Percentiles rank a stretch among this genome's conserved stretches.
Conservation (phyloP, 371 early-diverging fungal genomes). For the Rhizopus arrhizus region DNA sequence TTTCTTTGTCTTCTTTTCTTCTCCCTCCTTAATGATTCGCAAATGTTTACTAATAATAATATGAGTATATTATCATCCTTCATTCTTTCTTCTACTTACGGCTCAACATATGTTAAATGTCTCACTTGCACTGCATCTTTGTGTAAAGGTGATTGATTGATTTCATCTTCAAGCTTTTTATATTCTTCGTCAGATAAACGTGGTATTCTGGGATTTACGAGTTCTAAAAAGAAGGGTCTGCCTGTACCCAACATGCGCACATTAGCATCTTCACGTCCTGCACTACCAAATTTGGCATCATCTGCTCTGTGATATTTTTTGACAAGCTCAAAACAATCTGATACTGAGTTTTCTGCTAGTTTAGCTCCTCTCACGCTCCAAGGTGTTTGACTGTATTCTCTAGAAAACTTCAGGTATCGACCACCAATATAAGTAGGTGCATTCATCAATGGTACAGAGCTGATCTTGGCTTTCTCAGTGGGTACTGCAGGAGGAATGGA, state of each 20-base stretch:
- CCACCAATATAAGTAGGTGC: conserved; percentile 60
- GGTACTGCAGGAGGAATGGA: conserved; percentile 52
- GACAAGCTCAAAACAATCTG: conserved; percentile 74
- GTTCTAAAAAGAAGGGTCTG: conserved; percentile 90
- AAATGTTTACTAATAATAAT: conserved; percentile 36
- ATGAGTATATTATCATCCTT: not conserved
- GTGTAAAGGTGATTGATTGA: conserved; percentile 51
- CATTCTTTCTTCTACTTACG: conserved; percentile 20
- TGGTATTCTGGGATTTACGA: conserved; percentile 75
- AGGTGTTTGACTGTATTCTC: conserved; percentile 89
- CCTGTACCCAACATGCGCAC: conserved; percentile 95
- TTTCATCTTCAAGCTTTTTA: conserved; percentile 52
- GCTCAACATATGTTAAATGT: conserved; percentile 46
- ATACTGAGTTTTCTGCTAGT: conserved; percentile 77
- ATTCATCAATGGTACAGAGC: conserved; percentile 44
- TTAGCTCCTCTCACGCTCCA: conserved; percentile 75
- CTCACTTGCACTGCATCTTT: conserved; percentile 60
- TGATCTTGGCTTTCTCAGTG: conserved; percentile 34
- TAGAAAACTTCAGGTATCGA: conserved; percentile 84
- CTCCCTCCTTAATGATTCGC: conserved; percentile 82
- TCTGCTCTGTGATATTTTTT: conserved; percentile 55
- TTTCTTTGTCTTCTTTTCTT: conserved; percentile 80
- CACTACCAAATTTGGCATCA: conserved; percentile 79
- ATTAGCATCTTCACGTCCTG: conserved; percentile 97
- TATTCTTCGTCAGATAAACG: conserved; percentile 45